Conservation (phyloP, 345 rosid genomes). For the Conringia planisiliqua region DNA sequence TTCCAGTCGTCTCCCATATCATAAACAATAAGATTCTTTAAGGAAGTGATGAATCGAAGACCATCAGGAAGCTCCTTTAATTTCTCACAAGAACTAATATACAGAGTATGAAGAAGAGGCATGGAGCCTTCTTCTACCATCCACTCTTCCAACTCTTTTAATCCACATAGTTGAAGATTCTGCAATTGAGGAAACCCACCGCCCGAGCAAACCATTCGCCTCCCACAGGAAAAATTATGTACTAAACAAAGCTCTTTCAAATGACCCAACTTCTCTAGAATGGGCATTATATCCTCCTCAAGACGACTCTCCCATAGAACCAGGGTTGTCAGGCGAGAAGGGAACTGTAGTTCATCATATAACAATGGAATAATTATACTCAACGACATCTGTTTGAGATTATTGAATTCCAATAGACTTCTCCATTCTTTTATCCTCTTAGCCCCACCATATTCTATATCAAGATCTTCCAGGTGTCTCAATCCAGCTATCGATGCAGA, state of each 20-base stretch:
- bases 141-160: not conserved
- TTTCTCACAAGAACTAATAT: fast-evolving
- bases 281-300: not conserved
- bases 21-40: not conserved
- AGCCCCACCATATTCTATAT: not conserved
- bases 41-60: not conserved
- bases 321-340: not conserved
- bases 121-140: not conserved
- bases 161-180: fast-evolving
- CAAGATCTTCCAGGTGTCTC: not conserved
- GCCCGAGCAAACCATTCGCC: not conserved
- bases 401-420: not conserved
- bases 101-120: not conserved
- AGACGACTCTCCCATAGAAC: not conserved
- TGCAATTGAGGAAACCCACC: not conserved
- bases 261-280: not conserved
- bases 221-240: not conserved
- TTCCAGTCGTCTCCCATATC: not conserved
- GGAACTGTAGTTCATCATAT: not conserved
- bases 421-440: not conserved
- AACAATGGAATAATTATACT: not conserved
- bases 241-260: not conserved
- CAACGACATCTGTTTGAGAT: not conserved
- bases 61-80: not conserved
- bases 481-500: not conserved